phyloP scores from a whole-genome alignment of 345 rosid species.

The Pugionium cornutum region DNA sequence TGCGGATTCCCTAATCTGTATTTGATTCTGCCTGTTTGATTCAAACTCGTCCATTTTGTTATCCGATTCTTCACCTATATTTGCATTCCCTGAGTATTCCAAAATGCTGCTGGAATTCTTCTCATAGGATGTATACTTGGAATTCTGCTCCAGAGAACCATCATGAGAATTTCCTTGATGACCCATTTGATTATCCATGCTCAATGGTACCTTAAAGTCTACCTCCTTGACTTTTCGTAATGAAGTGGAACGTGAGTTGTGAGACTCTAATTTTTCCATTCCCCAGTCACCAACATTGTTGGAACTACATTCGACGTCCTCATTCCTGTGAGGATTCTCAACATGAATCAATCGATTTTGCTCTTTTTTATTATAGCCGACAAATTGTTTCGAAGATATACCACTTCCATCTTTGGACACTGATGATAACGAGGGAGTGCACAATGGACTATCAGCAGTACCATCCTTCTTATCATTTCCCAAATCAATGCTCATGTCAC shows the following conservation, averaged over 20 bases:
- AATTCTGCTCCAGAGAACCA: constrained; percentile 42
- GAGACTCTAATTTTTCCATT: constrained; percentile 48
- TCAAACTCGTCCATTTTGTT: constrained; percentile 40
- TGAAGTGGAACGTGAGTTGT: constrained; percentile 31
- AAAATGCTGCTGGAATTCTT: constrained; percentile 38
- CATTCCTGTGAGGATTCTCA: constrained; percentile 40
- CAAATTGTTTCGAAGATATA: constrained; percentile 31
- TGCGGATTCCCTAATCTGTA: constrained; percentile 47
- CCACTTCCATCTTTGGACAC: constrained; percentile 42
- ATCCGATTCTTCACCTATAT: constrained; percentile 40
- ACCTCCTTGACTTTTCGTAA: constrained; percentile 44
- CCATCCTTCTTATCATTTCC: constrained; percentile 72
- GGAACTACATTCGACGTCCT: constrained; percentile 37
- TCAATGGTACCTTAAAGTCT: constrained; percentile 39
- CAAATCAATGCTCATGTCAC: constrained; percentile 98
- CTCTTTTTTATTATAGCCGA: constrained; percentile 39
- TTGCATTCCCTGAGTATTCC: constrained; percentile 40
- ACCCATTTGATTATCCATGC: constrained; percentile 45
- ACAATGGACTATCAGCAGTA: constrained; percentile 60
- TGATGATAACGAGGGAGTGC: constrained; percentile 64
- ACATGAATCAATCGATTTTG: constrained; percentile 44
- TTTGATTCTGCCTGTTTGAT: constrained; percentile 42
- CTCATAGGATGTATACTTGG: constrained; percentile 35
- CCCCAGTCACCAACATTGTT: constrained; percentile 39
- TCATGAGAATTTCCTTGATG: constrained; percentile 49